Evolutionary conservation across 2,329 filamentous ascomycete species (phyloP), one percentile per base, ranked within the genome.

Genomic region (Alternaria alternata): DNA sequence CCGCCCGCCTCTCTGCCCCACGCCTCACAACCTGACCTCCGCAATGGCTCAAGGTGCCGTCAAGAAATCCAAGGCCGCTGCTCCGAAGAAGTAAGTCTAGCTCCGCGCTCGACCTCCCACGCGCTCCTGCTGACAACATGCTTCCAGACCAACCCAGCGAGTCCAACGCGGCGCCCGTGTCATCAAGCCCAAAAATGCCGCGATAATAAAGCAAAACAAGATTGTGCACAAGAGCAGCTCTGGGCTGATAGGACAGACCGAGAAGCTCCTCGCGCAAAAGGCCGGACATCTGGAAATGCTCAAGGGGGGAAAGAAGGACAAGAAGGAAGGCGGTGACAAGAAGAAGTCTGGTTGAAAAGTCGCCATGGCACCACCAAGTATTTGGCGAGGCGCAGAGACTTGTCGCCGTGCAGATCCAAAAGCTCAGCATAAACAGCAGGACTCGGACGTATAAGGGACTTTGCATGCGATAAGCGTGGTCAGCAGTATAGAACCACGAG

Each of bases 201-300:
- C 80, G 3, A 78, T 91, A 53, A 83, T 89, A 39, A 83, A 84
- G 73, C 84, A 88, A 72, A 81, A 86, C 65, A 87, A 88, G 70
- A 82, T 90, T 74, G 87, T 85, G 53, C 90, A 85, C 85, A 90
- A 90, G 84, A 82, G 87, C 63, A 84, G 87, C 1, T 81, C 86
- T 0, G 88, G 88, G 0, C 78, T 92, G 41, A 85, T 85, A 4
- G 85, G 84, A 0, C 83, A 87, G 79, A 92, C 89, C n/a, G 90
- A 92, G 73, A 85, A 85, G 62, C 85, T 83, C 63, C 81, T 92
- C 9, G 89, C 89, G 12, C 81, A 87, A 62, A 87, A 87, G 70
- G 89, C 89, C 5, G 90, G 89, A 14, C 89, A 92, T 82, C 71
- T 92, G 71, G 89, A 92, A 76, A 73, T 92, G 71, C 75, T 92